These are phyloP conservation scores for Paecilomyces niveus DNA, from an alignment of 2,329 filamentous ascomycete species.

Conservation along the genomic window DNA sequence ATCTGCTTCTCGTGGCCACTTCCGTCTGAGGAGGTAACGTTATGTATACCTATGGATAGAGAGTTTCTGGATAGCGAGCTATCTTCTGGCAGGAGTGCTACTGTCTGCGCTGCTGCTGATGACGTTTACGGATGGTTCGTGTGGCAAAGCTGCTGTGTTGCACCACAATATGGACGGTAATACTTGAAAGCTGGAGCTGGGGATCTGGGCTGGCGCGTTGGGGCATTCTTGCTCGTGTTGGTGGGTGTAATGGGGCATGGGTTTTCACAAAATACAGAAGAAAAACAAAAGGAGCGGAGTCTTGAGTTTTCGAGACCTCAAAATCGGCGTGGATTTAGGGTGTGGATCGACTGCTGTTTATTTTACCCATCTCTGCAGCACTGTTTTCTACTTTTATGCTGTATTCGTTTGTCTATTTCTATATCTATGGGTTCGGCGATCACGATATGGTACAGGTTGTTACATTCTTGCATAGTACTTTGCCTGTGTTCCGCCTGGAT, in stretches of 20 bases:
- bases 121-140: constrained; percentile 5
- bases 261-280: background rate
- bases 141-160: background rate
- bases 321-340: constrained; percentile 2
- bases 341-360: constrained; percentile 5
- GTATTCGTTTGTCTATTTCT: constrained; percentile 15
- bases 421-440: constrained; percentile 13
- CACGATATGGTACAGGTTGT: constrained; percentile 18
- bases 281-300: constrained; percentile 1
- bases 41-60: constrained; percentile 15
- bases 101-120: background rate
- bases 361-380: constrained; percentile 11
- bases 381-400: constrained; percentile 6
- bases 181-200: background rate
- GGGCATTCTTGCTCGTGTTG: background rate
- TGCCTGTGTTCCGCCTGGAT: background rate
- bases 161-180: background rate
- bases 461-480: constrained; percentile 13
- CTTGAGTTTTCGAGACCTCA: background rate
- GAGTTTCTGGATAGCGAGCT: constrained; percentile 13
- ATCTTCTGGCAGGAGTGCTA: background rate
- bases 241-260: background rate
- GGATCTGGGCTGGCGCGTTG: background rate
- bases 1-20: background rate
- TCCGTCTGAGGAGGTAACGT: background rate